Base-by-base conservation (phyloP, 257 asterid genomes). In the Marsdenia floribunda region DNA sequence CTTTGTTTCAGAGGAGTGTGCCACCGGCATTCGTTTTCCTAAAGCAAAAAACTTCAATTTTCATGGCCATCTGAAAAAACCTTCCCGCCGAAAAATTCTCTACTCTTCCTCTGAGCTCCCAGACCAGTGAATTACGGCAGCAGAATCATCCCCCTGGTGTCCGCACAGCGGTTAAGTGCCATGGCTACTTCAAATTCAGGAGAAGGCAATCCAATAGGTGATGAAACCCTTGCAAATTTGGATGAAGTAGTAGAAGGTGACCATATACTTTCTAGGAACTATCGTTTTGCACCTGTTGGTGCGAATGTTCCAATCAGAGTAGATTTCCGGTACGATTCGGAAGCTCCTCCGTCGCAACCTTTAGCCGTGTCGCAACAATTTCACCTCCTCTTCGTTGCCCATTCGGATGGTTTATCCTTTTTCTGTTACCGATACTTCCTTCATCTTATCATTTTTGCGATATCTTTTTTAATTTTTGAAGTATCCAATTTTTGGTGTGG, bases 371-470 rank as follows among this genome's bases (percentile, higher is more conserved):
- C 99, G 67, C 85, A 90, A 69, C 93, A 86, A 57, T 87, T 85
- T 75, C 85, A 91, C 68, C 96, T 94, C 75, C 86, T 92, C 57
- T 94, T 92, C 55, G 78, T 90, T 44, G 91, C 93, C 71, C 90
- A 94, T 74, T 82, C 96, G 7, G 38, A 83, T 61, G 99, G 99
- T 94, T 35, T 42, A 44, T 52, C 53, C n/a, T 35, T 12, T 74
- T 3, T 50, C 61, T 59, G 24, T 5, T 7, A 15, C 58, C 42
- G 2, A 4, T 49, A 0, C 6, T 50, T 40, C 12, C 15, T 68
- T 15, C 38, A 5, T 24, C 49, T 1, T 72, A 46, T 29, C 24
- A 14, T 14, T 42, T 72, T 9, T 49, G 7, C 16, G 8, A 10
- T 24, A 2, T 5, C 10, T 61, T 52, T 49, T 50, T 0, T 38